Percentiles rank a stretch among this genome's conserved stretches.
Evolutionary conservation across 371 early-diverging fungal species (phyloP).

Genomic region (Mucor lusitanicus): DNA sequence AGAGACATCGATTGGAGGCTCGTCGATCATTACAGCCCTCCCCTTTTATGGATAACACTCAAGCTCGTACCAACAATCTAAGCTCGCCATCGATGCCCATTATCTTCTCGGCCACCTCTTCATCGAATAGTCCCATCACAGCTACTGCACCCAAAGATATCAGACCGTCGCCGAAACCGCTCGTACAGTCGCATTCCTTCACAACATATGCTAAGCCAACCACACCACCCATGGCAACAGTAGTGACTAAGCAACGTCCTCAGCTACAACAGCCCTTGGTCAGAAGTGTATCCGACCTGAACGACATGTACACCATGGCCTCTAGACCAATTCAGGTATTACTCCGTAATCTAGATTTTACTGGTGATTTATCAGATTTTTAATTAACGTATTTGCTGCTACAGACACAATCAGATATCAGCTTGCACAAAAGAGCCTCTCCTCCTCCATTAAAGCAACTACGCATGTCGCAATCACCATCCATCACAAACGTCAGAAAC

Average conservation of each 20-base stretch:
- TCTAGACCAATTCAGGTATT: slow-evolving; percentile 17
- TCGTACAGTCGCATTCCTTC: slow-evolving; percentile 22
- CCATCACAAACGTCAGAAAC: not conserved
- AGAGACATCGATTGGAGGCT: slow-evolving; percentile 32
- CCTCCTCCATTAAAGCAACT: not conserved
- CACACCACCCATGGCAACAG: not conserved
- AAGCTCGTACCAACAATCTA: not conserved
- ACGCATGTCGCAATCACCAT: not conserved
- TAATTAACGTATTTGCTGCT: not conserved
- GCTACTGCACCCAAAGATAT: not conserved
- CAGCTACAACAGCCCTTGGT: not conserved
- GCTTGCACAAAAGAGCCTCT: not conserved
- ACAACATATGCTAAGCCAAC: not conserved
- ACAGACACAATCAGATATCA: slow-evolving; percentile 12
- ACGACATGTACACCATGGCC: slow-evolving; percentile 2
- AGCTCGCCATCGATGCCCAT: slow-evolving; percentile 31
- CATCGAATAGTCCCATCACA: not conserved
- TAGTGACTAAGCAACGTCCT: not conserved
- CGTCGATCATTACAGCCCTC: slow-evolving; percentile 13
- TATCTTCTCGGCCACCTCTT: not conserved
- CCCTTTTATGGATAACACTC: slow-evolving; percentile 13
- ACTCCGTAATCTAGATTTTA: not conserved
- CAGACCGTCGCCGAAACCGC: not conserved
- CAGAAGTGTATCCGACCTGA: slow-evolving; percentile 8
- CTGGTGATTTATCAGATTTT: not conserved